A percentile compares a stretch with the other conserved stretches of the same genome.
phyloP scores from a whole-genome alignment of 495 filamentous ascomycete species.

The Stereocaulon alpinum region DNA sequence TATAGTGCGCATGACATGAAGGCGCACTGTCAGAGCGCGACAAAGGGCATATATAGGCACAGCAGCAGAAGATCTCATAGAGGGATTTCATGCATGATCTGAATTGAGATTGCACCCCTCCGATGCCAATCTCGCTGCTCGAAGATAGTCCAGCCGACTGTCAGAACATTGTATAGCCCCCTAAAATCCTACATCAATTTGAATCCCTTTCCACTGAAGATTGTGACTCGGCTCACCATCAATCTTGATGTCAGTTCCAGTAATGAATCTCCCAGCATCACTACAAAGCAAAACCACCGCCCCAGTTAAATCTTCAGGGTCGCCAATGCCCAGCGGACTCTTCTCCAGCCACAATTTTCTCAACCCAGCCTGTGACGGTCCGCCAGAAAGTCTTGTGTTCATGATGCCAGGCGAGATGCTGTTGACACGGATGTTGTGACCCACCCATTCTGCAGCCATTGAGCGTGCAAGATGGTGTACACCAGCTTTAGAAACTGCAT shows the following conservation, averaged over 20 bases:
- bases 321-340: constrained; percentile 64
- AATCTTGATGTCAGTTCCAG: constrained; percentile 59
- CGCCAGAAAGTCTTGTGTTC: constrained; percentile 62
- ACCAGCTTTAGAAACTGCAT: constrained; percentile 72
- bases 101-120: background rate
- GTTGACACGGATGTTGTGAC: constrained; percentile 65
- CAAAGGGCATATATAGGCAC: no score
- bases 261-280: constrained; percentile 66
- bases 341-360: constrained; percentile 68
- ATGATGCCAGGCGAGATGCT: constrained; percentile 72
- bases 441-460: constrained; percentile 71
- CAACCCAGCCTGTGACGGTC: constrained; percentile 35
- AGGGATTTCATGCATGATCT: background rate
- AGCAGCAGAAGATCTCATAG: no score
- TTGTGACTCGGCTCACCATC: constrained; percentile 33
- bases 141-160: background rate
- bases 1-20: no score
- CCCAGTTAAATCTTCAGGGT: constrained; percentile 65
- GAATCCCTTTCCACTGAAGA: background rate
- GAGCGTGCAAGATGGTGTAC: constrained; percentile 69
- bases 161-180: constrained; percentile 19
- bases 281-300: constrained; percentile 68
- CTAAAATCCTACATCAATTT: background rate
- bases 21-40: no score
- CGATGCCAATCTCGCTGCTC: background rate